Evolutionary conservation across 129 eudicot genomes (phyloP).

Genomic region (Flaveria bidentis): DNA sequence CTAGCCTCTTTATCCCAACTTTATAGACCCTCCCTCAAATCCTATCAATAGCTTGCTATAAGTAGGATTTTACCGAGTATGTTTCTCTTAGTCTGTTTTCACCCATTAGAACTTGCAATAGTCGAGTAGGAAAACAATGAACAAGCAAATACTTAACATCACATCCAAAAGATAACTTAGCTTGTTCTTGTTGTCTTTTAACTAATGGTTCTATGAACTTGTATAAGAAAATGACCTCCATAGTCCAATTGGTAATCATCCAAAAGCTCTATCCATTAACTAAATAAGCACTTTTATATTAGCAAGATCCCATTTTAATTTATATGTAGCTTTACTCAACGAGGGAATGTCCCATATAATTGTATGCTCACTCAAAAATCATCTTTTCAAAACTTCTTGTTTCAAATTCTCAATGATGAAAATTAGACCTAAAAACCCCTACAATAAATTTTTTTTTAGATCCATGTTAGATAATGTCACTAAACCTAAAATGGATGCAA

Average conservation of each 20-base stretch:
- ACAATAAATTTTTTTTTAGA: neutral
- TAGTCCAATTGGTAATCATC: neutral
- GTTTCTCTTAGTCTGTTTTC: neutral
- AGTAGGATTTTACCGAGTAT: too few relatives aligned
- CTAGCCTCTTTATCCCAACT: too few relatives aligned
- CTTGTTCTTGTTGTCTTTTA: neutral
- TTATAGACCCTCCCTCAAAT: too few relatives aligned
- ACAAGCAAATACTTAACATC: neutral
- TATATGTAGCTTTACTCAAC: neutral
- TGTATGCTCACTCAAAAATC: neutral
- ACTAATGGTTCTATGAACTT: neutral
- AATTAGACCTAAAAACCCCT: neutral
- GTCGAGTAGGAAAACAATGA: neutral
- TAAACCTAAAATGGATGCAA: neutral
- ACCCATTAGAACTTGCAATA: neutral
- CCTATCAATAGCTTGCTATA: too few relatives aligned
- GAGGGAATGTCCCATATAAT: neutral
- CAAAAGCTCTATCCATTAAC: neutral
- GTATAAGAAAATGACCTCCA: neutral
- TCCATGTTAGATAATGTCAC: neutral
- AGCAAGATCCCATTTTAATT: neutral
- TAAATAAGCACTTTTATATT: neutral
- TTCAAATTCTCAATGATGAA: neutral
- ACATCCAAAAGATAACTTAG: neutral
- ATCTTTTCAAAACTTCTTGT: neutral